Base-by-base conservation (phyloP, 257 asterid genomes). In the Paraleonurus japonicus region DNA sequence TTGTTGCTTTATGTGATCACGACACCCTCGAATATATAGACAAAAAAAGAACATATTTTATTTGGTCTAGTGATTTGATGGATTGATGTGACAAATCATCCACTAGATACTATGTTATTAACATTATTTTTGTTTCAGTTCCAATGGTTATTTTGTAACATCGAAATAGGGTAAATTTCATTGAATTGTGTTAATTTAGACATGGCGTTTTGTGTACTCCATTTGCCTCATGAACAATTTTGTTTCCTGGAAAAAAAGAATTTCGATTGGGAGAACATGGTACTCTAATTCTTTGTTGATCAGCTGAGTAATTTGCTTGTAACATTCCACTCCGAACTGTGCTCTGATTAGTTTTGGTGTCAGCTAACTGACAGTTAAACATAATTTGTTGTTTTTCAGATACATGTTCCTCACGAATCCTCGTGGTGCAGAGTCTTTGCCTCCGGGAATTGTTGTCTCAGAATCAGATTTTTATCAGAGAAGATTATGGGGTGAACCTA, bases 401-500 rank as follows among this genome's bases (percentile, higher is more conserved):
- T 95, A 58, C 85, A 81, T 82, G 99, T 87, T 76, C 98, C 98
- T 28, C n/a, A 81, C 96, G 70, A 95, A 95, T 81, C 99, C 99
- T 57, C 97, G 87, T 53, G 99, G 99, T 75, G 97, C 99, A n/a
- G 96, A 95, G 78, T 76, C 97, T 53, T 87, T 95, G 79, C 98
- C 99, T 12, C 98, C 99, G 5, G 98, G 96, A 72, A 95, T 95
- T 72, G 90, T 95, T 76, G 99, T 92, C 65, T 67, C 98, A 17
- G 92, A 95, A 77, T 72, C 99, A 30, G 99, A 95, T 82, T 84
- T 95, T 70, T 92, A 83, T 82, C 82, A 80, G 74, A 89, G 99
- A 74, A 87, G 98, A 79, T 88, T 95, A 80, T 95, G 99, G 99
- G 99, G 99, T 80, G 98, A 95, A 75, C 99, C 99, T 69, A 85